A percentile compares a stretch with the other conserved stretches of the same genome.
Conservation (phyloP, 192 early-diverging fungal species). For the Coemansia sp. region DNA sequence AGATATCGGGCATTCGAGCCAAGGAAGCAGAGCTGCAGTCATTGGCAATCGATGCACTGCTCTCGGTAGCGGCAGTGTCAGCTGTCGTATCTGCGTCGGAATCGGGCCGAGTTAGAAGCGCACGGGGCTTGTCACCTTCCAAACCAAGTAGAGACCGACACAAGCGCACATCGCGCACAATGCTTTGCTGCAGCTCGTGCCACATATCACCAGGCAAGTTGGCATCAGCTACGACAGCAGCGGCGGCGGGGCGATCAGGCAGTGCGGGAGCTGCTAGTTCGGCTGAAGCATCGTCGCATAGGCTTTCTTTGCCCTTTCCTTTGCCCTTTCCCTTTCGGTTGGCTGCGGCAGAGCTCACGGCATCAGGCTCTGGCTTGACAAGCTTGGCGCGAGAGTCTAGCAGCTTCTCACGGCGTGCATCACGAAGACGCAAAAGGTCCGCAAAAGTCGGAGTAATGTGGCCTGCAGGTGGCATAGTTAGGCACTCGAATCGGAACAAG, state of each 20-base stretch:
- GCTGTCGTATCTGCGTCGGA: background rate
- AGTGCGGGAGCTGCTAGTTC: background rate
- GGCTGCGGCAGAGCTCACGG: background rate
- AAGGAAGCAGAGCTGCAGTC: background rate
- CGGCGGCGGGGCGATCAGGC: background rate
- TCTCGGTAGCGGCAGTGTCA: background rate
- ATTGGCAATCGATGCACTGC: background rate
- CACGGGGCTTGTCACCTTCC: background rate
- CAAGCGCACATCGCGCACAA: slow-evolving; percentile 27
- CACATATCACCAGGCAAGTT: background rate
- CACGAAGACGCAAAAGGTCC: slow-evolving; percentile 49
- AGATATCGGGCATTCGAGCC: slow-evolving; percentile 36
- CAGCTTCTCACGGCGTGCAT: slow-evolving; percentile 45
- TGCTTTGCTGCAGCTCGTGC: slow-evolving; percentile 28
- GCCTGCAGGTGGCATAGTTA: slow-evolving; percentile 1
- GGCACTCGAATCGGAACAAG: background rate
- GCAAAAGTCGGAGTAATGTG: slow-evolving; percentile 31
- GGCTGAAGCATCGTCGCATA: background rate
- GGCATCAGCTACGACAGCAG: background rate
- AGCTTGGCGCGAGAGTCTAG: slow-evolving; percentile 39
- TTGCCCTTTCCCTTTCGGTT: slow-evolving; percentile 21
- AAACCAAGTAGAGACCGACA: slow-evolving; percentile 23
- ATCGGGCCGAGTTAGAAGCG: background rate
- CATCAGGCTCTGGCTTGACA: background rate
- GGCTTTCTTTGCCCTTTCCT: slow-evolving; percentile 33